phyloP scores from a whole-genome alignment of 352 stramenopile species.

The Globisporangium spinosum region DNA sequence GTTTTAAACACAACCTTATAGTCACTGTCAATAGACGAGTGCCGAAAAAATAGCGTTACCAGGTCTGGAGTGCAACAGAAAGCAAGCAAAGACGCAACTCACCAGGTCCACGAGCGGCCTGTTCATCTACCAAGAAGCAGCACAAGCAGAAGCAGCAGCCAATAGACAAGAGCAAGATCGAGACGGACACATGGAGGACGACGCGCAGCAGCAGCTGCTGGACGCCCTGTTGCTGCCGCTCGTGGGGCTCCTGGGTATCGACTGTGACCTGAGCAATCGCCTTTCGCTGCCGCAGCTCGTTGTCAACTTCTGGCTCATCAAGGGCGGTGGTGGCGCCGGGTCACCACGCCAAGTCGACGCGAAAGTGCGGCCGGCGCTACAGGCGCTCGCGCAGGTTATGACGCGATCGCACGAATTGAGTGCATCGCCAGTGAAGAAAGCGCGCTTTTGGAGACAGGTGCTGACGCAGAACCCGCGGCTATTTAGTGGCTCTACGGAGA shows the following conservation, averaged over 20 bases:
- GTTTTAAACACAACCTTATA: too few relatives aligned
- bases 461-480: background rate
- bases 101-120: too few relatives aligned
- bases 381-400: background rate
- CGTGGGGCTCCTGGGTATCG: background rate
- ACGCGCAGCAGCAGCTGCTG: background rate
- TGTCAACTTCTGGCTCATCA: background rate
- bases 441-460: background rate
- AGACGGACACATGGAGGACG: background rate
- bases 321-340: background rate
- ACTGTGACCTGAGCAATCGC: background rate
- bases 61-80: too few relatives aligned
- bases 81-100: too few relatives aligned
- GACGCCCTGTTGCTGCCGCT: background rate
- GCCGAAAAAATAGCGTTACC: too few relatives aligned
- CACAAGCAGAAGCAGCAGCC: too few relatives aligned
- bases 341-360: background rate
- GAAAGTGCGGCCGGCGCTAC: background rate
- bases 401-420: background rate
- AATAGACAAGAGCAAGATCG: too few relatives aligned
- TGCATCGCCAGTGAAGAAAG: background rate
- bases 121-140: background rate
- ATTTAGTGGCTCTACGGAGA: background rate
- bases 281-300: background rate
- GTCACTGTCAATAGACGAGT: too few relatives aligned